phyloP scores from a whole-genome alignment of 768 basidiomycete species.

The Mycena polygramma region DNA sequence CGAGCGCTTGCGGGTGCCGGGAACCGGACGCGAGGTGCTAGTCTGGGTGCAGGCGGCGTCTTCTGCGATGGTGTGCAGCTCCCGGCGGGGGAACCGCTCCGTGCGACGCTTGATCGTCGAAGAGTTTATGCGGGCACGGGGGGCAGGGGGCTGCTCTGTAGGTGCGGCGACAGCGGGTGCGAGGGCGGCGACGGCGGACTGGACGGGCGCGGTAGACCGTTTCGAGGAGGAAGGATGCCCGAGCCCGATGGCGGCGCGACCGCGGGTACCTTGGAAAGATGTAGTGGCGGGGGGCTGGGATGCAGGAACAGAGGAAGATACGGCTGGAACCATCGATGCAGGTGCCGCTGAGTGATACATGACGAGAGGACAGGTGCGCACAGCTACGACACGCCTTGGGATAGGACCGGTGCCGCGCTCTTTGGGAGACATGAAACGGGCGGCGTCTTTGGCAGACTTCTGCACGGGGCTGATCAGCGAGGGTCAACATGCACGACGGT shows the following conservation, averaged over 20 bases:
- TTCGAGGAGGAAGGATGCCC: slow-evolving; percentile 23
- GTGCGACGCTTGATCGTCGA: slow-evolving; percentile 26
- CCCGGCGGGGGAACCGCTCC: slow-evolving; percentile 14
- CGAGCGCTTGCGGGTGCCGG: slow-evolving; percentile 10
- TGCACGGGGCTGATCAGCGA: background rate
- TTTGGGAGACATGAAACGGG: background rate
- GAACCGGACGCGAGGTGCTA: slow-evolving; percentile 5
- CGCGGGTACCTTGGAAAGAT: background rate
- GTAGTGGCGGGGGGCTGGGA: no score
- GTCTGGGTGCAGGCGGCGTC: background rate
- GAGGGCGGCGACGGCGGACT: background rate
- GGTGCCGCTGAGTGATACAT: no score
- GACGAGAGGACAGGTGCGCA: background rate
- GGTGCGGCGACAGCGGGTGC: background rate
- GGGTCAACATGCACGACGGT: background rate
- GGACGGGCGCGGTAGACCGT: background rate
- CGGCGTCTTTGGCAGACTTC: background rate
- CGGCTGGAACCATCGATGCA: background rate
- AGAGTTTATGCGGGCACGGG: slow-evolving; percentile 18
- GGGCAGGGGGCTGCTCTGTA: background rate
- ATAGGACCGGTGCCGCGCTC: background rate
- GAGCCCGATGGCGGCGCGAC: slow-evolving; percentile 22
- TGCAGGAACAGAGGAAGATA: no score
- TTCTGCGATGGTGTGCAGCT: no score
- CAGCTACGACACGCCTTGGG: slow-evolving; percentile 5